Evolutionary conservation across 805 yeast genomes (phyloP).

Genomic region (Candida quercuum): DNA sequence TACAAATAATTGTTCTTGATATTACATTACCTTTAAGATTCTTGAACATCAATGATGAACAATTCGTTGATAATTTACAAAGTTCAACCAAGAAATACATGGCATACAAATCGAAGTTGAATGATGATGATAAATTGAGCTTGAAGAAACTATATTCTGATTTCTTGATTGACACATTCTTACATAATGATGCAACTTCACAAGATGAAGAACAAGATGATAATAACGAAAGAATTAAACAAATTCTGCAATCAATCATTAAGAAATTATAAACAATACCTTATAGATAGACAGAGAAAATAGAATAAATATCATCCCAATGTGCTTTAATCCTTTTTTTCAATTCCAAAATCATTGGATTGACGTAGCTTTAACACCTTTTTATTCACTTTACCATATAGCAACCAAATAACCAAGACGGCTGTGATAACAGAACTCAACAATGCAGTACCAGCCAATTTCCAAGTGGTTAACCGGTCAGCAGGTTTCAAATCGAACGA

Average conservation of each 20-base stretch:
- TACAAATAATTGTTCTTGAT: slow-evolving; percentile 42
- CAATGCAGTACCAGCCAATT: slow-evolving; percentile 3
- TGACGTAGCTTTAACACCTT: slow-evolving; percentile 9
- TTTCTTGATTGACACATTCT: slow-evolving; percentile 9
- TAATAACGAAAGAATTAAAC: slow-evolving; percentile 14
- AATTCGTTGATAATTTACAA: slow-evolving; percentile 58
- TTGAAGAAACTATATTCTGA: slow-evolving; percentile 31
- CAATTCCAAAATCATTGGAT: slow-evolving; percentile 15
- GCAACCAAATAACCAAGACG: slow-evolving; percentile 4
- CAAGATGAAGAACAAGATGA: slow-evolving; percentile 30
- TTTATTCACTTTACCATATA: slow-evolving; percentile 5
- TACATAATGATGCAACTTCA: slow-evolving; percentile 20
- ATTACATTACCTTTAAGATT: slow-evolving; percentile 65
- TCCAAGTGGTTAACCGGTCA: neutral
- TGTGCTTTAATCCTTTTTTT: slow-evolving; percentile 11
- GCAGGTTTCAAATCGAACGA: slow-evolving; percentile 1
- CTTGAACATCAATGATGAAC: slow-evolving; percentile 30
- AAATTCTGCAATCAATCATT: slow-evolving; percentile 19
- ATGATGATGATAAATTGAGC: slow-evolving; percentile 25
- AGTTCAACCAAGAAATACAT: slow-evolving; percentile 64
- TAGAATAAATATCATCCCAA: no score
- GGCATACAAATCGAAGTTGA: slow-evolving; percentile 48
- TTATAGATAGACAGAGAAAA: neutral
- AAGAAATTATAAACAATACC: slow-evolving; percentile 14
- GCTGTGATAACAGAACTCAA: slow-evolving; percentile 5